These are phyloP conservation scores for Saturnispora diversa DNA, from an alignment of 805 yeast genomes.

Conservation along the genomic window DNA sequence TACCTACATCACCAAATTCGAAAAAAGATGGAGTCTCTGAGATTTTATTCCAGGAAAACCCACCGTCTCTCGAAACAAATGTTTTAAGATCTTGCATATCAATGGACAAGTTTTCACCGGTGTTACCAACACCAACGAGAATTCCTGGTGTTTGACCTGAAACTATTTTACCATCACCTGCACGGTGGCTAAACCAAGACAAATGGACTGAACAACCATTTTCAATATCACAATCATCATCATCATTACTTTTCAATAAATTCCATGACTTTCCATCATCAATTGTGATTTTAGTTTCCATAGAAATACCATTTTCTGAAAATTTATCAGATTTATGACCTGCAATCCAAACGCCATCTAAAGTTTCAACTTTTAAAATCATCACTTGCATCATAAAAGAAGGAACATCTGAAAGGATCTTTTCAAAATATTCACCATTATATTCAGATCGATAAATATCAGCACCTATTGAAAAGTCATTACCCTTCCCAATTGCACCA, in stretches of 20 bases:
- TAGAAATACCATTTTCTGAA: conserved; percentile 17
- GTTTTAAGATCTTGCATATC: conserved; percentile 29
- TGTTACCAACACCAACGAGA: conserved; percentile 66
- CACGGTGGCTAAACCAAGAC: conserved; percentile 27
- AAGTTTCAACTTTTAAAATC: conserved; percentile 38
- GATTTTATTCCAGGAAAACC: conserved; percentile 58
- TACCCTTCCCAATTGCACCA: conserved; percentile 27
- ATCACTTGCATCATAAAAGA: conserved; percentile 33
- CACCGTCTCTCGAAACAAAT: conserved; percentile 69
- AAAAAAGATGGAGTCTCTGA: conserved; percentile 45
- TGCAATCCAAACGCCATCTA: conserved; percentile 59
- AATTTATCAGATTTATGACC: conserved; percentile 19
- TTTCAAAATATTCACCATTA: conserved; percentile 44
- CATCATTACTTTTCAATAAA: conserved; percentile 38
- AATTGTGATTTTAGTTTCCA: conserved; percentile 35
- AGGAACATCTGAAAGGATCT: conserved; percentile 34
- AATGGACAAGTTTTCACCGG: conserved; percentile 49
- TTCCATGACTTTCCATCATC: conserved; percentile 52
- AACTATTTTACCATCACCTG: conserved; percentile 36
- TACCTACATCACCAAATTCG: conserved; percentile 73
- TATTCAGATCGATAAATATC: conserved; percentile 49
- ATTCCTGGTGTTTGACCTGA: conserved; percentile 52
- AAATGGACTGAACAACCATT: conserved; percentile 45
- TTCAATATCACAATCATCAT: conserved; percentile 35
- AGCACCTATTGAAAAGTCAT: conserved; percentile 18